Base-by-base conservation (phyloP, 2,329 filamentous ascomycete genomes). In the Periconia digitata region DNA sequence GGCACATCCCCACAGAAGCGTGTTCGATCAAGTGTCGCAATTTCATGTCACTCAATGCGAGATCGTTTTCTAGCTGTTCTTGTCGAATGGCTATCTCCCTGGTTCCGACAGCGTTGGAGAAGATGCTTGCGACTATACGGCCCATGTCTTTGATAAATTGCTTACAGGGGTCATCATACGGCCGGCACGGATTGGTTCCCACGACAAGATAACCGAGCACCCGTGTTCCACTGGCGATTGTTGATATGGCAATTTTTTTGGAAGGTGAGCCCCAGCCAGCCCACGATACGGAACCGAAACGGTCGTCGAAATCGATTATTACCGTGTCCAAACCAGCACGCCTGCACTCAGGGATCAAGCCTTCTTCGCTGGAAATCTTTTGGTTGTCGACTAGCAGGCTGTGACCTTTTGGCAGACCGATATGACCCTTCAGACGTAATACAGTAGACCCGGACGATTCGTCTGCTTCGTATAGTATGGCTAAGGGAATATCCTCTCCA, bases 131-230 rank as follows among this genome's bases (percentile, higher is more conserved):
- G 3, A 62, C 53, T 55, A 71, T 67, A 10, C 62, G 62, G 7
- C 53, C 46, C 2, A 73, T 56, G 24, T 71, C 63, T 17, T 55
- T 56, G 16, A 68, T 40, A 29, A 72, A 71, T 20, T 69, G 67
- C 40, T 64, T 44, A 35, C 66, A 69, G 7, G 54, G 50, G 1
- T 54, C 49, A 37, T 72, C 70, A 39, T 64, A 63, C 1, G 61
- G 60, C 15, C 70, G 60, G 22, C 58, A 67, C 1, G 69, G 70
- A 40, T 72, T 73, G 1, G 69, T 64, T 0, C 69, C 72, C 4
- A 68, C 49, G 15, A 73, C 39, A 2, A 70, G 51, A 43, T 64
- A 68, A 34, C 64, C 64, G 37, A 62, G 62, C 3, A 64, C 43
- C 18, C 51, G 58, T 4, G 50, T 40, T 3, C 54, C 60, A 20